Conservation (phyloP, 2,329 filamentous ascomycete genomes). For the Paradendryphiella salina region DNA sequence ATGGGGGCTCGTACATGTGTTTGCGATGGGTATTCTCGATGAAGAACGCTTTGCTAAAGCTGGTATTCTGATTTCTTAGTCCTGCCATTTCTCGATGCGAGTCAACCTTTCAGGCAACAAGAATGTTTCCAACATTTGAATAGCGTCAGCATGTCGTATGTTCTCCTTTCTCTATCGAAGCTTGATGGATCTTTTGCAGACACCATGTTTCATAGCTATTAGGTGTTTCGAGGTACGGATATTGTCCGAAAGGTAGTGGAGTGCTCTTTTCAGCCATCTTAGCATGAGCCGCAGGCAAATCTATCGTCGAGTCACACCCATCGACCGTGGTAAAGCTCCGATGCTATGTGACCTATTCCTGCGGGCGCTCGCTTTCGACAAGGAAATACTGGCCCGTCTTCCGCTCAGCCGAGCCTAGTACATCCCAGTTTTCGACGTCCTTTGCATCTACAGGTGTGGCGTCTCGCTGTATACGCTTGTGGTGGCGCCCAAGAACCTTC, state of each 20-base stretch:
- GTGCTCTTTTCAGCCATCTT: not conserved
- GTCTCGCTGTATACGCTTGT: slow-evolving; percentile 55
- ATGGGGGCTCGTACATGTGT: not conserved
- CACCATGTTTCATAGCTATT: not conserved
- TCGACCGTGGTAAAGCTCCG: not conserved
- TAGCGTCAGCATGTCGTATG: not conserved
- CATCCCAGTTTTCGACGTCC: slow-evolving; percentile 69
- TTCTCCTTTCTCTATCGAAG: not conserved
- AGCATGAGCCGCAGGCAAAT: not conserved
- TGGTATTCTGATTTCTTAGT: not conserved
- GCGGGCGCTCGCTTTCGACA: slow-evolving; percentile 63
- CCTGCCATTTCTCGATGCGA: not conserved
- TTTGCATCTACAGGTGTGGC: slow-evolving; percentile 48
- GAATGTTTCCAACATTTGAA: not conserved
- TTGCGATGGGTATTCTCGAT: not conserved
- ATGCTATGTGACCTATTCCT: slow-evolving; percentile 23
- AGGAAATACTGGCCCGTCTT: slow-evolving; percentile 76
- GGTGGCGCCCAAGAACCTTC: slow-evolving; percentile 59
- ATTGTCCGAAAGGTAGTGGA: not conserved
- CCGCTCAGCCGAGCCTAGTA: slow-evolving; percentile 65
- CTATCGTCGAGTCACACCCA: not conserved
- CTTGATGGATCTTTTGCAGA: not conserved
- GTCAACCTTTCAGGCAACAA: not conserved
- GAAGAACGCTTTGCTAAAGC: not conserved
- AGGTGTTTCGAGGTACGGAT: not conserved